Conservation (phyloP, 139 green algal species). For the Chlorella sp. region DNA sequence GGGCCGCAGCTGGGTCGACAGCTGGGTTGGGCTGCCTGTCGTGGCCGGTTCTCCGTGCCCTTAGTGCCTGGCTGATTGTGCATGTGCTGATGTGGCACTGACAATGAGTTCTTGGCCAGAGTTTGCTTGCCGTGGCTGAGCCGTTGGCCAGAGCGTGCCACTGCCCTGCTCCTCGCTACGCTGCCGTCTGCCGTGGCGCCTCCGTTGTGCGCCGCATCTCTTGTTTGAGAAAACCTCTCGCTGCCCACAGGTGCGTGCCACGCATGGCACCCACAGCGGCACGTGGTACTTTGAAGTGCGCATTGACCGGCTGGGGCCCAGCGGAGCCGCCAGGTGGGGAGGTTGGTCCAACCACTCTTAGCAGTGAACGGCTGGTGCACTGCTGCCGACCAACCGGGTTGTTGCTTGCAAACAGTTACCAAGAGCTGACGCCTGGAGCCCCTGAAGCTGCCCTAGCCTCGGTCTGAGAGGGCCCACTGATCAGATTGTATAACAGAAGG, state of each 20-base stretch:
- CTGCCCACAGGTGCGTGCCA: slow-evolving; percentile 67
- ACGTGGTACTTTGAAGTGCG: slow-evolving; percentile 82
- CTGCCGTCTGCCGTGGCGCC: not conserved
- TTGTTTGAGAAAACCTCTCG: no score
- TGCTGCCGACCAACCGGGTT: no score
- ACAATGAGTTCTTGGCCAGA: no score
- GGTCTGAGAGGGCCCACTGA: no score
- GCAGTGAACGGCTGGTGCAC: no score
- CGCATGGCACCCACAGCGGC: slow-evolving; percentile 68
- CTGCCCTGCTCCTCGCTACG: not conserved
- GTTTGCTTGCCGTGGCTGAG: no score
- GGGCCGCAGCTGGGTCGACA: not conserved
- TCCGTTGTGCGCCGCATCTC: no score
- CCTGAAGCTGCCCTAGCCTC: no score
- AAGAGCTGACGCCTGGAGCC: no score
- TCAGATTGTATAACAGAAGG: not conserved
- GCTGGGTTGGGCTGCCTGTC: not conserved
- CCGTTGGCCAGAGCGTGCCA: not conserved
- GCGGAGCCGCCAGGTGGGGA: slow-evolving; percentile 54
- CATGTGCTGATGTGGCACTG: not conserved
- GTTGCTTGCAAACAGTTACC: no score
- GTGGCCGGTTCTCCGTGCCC: not conserved
- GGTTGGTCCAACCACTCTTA: not conserved
- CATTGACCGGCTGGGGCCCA: slow-evolving; percentile 67
- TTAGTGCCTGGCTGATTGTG: no score